Conservation (phyloP, 2,329 filamentous ascomycete genomes). For the Emydomyces testavorans region DNA sequence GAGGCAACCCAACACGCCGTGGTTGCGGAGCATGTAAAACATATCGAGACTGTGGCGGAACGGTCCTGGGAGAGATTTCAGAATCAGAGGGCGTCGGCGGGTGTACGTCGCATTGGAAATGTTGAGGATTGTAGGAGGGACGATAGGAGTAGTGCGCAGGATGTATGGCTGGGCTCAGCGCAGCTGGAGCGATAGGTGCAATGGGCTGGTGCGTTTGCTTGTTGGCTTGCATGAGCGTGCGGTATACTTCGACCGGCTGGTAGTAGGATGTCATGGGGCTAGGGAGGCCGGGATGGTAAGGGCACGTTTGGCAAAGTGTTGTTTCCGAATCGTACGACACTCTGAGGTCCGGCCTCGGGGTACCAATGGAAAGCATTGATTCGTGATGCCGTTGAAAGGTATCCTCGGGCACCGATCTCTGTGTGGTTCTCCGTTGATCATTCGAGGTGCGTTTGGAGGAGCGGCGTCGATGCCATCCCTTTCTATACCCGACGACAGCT, state of each 20-base stretch:
- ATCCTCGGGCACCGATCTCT: neutral
- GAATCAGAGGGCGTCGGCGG: constrained; percentile 2
- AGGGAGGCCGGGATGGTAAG: constrained; percentile 11
- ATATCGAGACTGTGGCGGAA: neutral
- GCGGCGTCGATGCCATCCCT: constrained; percentile 5
- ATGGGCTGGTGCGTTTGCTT: neutral
- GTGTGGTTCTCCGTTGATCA: neutral
- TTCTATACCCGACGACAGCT: neutral
- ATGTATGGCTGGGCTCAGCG: neutral
- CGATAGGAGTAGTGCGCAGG: neutral
- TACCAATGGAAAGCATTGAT: constrained; percentile 9
- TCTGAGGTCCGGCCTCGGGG: neutral
- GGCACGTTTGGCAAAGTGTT: neutral
- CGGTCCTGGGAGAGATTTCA: constrained; percentile 3
- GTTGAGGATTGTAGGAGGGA: neutral
- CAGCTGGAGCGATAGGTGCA: neutral
- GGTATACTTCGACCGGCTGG: constrained; percentile 14
- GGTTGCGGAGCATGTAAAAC: constrained; percentile 4
- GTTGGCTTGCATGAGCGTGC: constrained; percentile 8
- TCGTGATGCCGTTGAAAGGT: constrained; percentile 7
- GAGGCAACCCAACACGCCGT: neutral
- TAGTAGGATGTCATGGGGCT: constrained; percentile 11
- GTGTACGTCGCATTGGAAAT: neutral
- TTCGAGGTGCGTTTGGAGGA: neutral
- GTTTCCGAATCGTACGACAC: constrained; percentile 1